Evolutionary conservation across 2,329 filamentous ascomycete species (phyloP).

Genomic region (Microdochium paspali): DNA sequence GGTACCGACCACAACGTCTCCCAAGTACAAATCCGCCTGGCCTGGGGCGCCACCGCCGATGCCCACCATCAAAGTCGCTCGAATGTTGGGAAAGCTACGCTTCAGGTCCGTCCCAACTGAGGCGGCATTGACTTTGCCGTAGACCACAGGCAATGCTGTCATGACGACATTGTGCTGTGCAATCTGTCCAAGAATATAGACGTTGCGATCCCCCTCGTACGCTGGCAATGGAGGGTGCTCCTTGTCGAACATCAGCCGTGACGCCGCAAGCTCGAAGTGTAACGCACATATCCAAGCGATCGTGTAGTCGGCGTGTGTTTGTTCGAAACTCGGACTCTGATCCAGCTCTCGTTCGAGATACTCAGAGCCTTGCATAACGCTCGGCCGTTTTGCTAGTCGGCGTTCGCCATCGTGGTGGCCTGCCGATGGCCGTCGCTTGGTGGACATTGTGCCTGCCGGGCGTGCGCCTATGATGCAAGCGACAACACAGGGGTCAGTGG

Average conservation of each 20-base stretch:
- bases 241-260: slow-evolving; percentile 11
- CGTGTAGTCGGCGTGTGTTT: slow-evolving; percentile 7
- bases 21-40: slow-evolving; percentile 8
- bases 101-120: slow-evolving; percentile 18
- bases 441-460: too few relatives aligned
- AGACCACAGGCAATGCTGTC: slow-evolving; percentile 12
- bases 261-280: slow-evolving; percentile 9
- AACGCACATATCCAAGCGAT: slow-evolving; percentile 13
- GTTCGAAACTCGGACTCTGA: too few relatives aligned
- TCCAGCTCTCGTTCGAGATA: too few relatives aligned
- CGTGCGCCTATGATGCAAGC: too few relatives aligned
- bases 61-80: slow-evolving; percentile 31
- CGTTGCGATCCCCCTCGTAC: slow-evolving; percentile 4
- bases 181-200: slow-evolving; percentile 12
- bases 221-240: slow-evolving; percentile 4
- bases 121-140: slow-evolving; percentile 22
- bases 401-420: too few relatives aligned
- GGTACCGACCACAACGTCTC: slow-evolving; percentile 15
- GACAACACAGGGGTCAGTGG: too few relatives aligned
- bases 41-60: slow-evolving; percentile 21
- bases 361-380: too few relatives aligned
- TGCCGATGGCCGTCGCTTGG: too few relatives aligned
- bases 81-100: slow-evolving; percentile 20
- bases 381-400: too few relatives aligned
- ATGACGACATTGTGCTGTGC: slow-evolving; percentile 10